Base-by-base conservation (phyloP, 2,329 filamentous ascomycete genomes). In the Penicillium freii region DNA sequence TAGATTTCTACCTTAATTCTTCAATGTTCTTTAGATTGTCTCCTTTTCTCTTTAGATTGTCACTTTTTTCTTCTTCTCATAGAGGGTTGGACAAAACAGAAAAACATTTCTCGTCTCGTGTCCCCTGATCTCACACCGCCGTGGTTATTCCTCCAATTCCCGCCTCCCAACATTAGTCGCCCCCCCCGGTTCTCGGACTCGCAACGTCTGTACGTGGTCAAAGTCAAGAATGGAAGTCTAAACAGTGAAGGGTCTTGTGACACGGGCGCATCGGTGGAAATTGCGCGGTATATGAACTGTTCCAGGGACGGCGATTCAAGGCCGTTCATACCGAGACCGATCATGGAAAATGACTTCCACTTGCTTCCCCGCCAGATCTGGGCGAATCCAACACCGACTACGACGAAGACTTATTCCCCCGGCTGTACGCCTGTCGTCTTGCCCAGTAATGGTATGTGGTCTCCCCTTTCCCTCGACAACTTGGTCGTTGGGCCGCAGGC, bases 391-490 rank as follows among this genome's bases (percentile, higher is more conserved):
- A 71, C 73, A 27, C 69, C 71, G 31, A 74, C 75, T 0, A 69
- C 71, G 38, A 70, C 73, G 13, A 72, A 72, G 38, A 59, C 68
- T 3, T 72, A 75, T 51, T 59, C 64, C 9, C 70, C 82, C 62
- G 81, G 82, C 64, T 89, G 86, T 68, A 85, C 84, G 21, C 84
- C 85, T 29, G 84, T 86, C 67, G 81, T 83, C 25, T 78, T 89
- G 19, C 85, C 84, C 39, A 83, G 82, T 61, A 77, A 81, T 65
- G 86, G 85, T 77, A 69, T 57, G 74, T 63, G 9, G 5, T 54
- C 36, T 34, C 25, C 23, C 10, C 5, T 23, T 39, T 38, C 44
- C 15, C 40, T 21, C 23, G 31, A 42, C 6, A 4, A 25, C 7
- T 34, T 51, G 39, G n/a, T 46, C 23, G n/a, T 29, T 21, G 33